Evolutionary conservation across 208 protist genomes (phyloP).

Genomic region (Leishmania martiniquensis): DNA sequence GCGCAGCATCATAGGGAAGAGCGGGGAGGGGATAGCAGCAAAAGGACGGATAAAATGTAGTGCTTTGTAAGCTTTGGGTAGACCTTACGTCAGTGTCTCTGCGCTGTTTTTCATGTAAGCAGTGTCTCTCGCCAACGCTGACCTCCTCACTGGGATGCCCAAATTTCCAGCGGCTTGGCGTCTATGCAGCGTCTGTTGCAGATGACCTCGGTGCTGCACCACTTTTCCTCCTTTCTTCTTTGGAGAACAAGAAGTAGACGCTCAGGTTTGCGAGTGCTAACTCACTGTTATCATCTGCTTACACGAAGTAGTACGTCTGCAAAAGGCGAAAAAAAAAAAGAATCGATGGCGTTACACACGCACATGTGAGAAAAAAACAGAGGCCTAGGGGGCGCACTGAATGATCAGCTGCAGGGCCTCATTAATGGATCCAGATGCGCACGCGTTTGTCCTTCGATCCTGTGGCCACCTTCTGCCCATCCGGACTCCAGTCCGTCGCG

Average conservation of each 20-base stretch:
- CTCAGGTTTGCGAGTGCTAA: not conserved
- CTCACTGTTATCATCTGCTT: not conserved
- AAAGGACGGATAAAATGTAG: not conserved
- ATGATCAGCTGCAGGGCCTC: not conserved
- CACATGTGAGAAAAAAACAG: slow-evolving; percentile 1
- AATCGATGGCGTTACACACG: not conserved
- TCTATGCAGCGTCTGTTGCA: not conserved
- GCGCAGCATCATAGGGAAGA: not conserved
- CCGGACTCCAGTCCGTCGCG: slow-evolving; percentile 97
- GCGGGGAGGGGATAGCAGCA: not conserved
- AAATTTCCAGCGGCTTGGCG: not conserved
- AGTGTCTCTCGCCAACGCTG: not conserved
- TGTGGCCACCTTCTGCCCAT: slow-evolving; percentile 95
- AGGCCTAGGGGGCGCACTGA: not conserved
- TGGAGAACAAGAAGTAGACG: not conserved
- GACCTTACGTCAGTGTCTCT: not conserved
- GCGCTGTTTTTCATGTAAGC: not conserved
- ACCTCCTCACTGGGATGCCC: not conserved
- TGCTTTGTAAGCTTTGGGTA: not conserved
- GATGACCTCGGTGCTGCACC: not conserved
- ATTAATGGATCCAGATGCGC: slow-evolving; percentile 89
- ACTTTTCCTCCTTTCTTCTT: not conserved
- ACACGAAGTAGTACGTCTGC: not conserved
- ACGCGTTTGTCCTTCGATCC: slow-evolving; percentile 97
- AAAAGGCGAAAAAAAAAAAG: slow-evolving; percentile 11